These are phyloP conservation scores for Pseudocercospora cruenta DNA, from an alignment of 2,329 filamentous ascomycete genomes.

Conservation along the genomic window DNA sequence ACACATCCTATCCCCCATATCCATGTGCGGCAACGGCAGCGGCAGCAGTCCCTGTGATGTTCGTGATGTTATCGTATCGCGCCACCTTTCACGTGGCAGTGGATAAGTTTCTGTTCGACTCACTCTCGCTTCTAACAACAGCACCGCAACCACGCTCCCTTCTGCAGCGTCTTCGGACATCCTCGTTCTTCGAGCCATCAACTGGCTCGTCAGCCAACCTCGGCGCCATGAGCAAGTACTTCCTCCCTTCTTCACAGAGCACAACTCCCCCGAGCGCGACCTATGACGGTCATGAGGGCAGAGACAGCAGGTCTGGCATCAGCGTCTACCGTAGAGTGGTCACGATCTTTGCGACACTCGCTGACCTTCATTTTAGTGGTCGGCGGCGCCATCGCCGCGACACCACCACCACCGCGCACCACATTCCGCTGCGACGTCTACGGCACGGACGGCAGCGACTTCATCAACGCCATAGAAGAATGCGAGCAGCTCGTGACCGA, in stretches of 20 bases:
- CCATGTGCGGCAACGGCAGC: neutral
- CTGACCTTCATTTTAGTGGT: neutral
- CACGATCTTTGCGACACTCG: neutral
- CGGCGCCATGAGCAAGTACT: neutral
- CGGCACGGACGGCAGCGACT: slow-evolving; percentile 10
- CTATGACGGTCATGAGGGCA: neutral
- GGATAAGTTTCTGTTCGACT: neutral
- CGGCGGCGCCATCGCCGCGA: neutral
- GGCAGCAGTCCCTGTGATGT: neutral
- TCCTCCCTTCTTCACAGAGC: neutral
- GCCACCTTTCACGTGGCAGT: neutral
- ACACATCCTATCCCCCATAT: neutral
- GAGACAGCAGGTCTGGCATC: neutral
- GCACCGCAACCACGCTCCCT: neutral
- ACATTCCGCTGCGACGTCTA: slow-evolving; percentile 7
- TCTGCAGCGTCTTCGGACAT: neutral
- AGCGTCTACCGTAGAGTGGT: too few relatives aligned
- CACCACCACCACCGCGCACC: neutral
- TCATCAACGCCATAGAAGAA: slow-evolving; percentile 19
- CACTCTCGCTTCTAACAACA: neutral
- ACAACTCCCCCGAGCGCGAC: neutral
- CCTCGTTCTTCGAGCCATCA: neutral
- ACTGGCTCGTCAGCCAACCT: neutral
- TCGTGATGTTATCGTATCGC: neutral
- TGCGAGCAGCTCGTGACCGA: slow-evolving; percentile 22